Evolutionary conservation across 139 green algal genomes (phyloP), one percentile per base, ranked within the genome.

Genomic region (Penium margaritaceum): DNA sequence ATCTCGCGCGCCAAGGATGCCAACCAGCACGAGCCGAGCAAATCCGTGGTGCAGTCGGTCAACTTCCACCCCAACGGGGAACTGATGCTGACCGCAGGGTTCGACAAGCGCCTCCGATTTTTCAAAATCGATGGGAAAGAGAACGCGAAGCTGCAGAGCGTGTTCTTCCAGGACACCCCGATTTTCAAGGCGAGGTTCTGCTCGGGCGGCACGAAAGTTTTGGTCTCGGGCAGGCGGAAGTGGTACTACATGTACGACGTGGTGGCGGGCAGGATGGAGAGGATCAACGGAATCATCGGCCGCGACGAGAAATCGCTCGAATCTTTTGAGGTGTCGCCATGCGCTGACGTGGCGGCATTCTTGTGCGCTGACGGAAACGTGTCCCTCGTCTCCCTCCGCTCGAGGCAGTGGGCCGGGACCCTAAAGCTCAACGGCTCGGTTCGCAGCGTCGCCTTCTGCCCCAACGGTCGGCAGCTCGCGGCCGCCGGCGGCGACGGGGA

Each of bases 191-290:
- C 92, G 0, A 85, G 80, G 19, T 97, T 97, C 80, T 81, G 86
- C 2, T 84, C 84, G 3, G 47, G 58, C 37, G 75, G 75, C 27
- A 30, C 21, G 9, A 46, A 86, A 51, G 79, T 94, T 5, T 72
- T 95, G 1, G 85, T 78, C 9, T 62, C 85, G 1, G 91, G 90
- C 3, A 81, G 91, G 0, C 84, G 93, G 9, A 83, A 84, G 6
- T 89, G 87, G 76, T 96, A 93, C 76, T 96, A 97, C 80, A 46
- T 94, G 2, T 89, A 86, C 9, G 91, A 97, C 81, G 60, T 97
- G 34, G 81, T 67, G 9, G 70, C 77, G 0, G 82, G 72, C 0
- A 36, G 33, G 57, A 54, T 81, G 9, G 66, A 75, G 51, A 30
- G 72, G 34, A 41, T 80, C 21, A 53, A 46, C 36, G 51, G 51